Base-by-base conservation (phyloP, 306 rosid genomes). In the Cotoneaster glaucophyllus region DNA sequence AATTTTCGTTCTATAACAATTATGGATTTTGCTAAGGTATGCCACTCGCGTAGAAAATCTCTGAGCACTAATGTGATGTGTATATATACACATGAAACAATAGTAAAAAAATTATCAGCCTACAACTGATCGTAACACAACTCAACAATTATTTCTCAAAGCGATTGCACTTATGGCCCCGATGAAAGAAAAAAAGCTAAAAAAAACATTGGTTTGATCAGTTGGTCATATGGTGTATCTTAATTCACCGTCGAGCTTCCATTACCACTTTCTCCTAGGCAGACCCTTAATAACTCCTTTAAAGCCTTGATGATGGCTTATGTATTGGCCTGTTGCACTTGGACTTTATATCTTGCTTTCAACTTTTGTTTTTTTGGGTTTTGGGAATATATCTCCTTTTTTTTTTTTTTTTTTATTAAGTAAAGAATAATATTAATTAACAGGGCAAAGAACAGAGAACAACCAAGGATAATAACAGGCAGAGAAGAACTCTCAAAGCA, bases 191-290 rank as follows among this genome's bases (percentile, higher is more conserved):
- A 34, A 34, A 5, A 15, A 1, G 21, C 54, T 18, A 48, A 1
- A 15, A 8, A 15, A 48, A 8, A 48, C 21, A 48, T 48, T 48
- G 21, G 21, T 48, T 8, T 39, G 44, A 8, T 48, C 54, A 48
- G 8, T 48, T 48, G 54, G 54, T 48, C 21, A 48, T 14, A 14
- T 48, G 54, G 21, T 48, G 54, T 5, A 14, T 29, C 64, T 66
- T 76, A 34, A 66, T 64, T 28, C 69, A 43, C 24, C 64, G 70
- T 66, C 64, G 70, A 58, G 62, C 67, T 66, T 45, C 18, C 64
- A 67, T 28, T 10, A 57, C 54, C 78, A 28, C 77, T 56, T 45
- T 12, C 10, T 67, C 7, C 25, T 5, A 15, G 54, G 54, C 3
- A 15, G 54, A 15, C 21, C 54, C 54, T 48, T 48, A 48, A 13